Conservation (phyloP, 306 rosid species). For the Cucurbita ficifolia region DNA sequence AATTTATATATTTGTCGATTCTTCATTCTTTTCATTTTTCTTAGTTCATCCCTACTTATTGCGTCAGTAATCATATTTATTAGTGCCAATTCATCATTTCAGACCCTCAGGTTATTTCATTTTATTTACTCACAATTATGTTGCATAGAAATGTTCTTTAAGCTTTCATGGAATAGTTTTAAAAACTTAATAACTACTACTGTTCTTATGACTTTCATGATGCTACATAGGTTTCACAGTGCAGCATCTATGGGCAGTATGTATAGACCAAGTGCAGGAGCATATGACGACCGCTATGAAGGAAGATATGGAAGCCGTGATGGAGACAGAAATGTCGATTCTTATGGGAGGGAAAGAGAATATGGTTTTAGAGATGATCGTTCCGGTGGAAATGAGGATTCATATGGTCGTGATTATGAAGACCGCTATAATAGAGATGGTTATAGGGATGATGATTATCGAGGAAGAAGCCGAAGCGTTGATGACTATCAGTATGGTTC, state of each 20-base stretch:
- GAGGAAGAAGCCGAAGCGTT: conserved; percentile 68
- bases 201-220: conserved; percentile 4
- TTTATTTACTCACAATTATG: not conserved
- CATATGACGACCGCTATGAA: conserved; percentile 59
- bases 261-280: conserved; percentile 61
- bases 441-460: conserved; percentile 62
- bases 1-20: not conserved
- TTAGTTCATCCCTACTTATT: not conserved
- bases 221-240: conserved; percentile 56
- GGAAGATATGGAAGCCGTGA: conserved; percentile 40
- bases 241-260: conserved; percentile 49
- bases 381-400: conserved; percentile 29
- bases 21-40: conserved; percentile 6
- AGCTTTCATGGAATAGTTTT: not conserved
- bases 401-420: conserved; percentile 52
- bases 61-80: not conserved
- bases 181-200: not conserved
- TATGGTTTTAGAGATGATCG: conserved; percentile 66
- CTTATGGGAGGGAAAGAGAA: conserved; percentile 79
- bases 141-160: not conserved
- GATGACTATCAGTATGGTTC: conserved; percentile 52
- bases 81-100: not conserved
- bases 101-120: not conserved
- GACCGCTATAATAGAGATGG: conserved; percentile 54
- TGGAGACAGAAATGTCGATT: conserved; percentile 55